Conservation (phyloP, 257 asterid genomes). For the Solanum pimpinellifolium region DNA sequence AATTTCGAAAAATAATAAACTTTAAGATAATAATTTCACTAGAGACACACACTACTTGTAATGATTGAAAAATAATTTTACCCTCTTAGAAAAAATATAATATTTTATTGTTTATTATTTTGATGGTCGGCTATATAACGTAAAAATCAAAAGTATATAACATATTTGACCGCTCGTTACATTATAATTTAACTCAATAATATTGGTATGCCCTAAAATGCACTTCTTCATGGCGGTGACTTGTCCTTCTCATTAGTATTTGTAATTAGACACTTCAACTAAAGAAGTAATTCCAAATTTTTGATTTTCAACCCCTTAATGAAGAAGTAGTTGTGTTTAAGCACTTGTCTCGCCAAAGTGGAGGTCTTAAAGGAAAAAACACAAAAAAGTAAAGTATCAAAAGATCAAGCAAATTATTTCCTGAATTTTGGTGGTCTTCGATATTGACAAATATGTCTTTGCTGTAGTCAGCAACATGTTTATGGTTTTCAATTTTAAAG, state of each 20-base stretch:
- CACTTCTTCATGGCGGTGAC: constrained; percentile 10
- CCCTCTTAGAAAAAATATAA: not conserved
- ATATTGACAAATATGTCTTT: not conserved
- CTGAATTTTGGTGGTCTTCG: not conserved
- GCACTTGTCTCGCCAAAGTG: constrained; percentile 1
- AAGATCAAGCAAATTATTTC: not conserved
- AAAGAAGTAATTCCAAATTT: not conserved
- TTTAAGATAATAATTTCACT: not conserved
- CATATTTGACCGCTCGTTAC: not conserved
- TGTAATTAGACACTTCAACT: constrained; percentile 7
- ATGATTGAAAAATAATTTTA: not conserved
- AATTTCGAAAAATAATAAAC: not conserved
- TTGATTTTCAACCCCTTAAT: not conserved
- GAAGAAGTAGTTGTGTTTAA: constrained; percentile 1
- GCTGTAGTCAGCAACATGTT: not conserved
- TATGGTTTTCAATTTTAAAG: not conserved
- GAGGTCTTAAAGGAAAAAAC: not conserved
- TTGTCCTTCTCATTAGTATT: constrained; percentile 17
- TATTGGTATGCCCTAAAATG: constrained; percentile 7
- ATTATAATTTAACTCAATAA: constrained; percentile 4
- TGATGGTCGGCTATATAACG: not conserved
- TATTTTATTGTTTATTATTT: not conserved
- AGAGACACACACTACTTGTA: not conserved
- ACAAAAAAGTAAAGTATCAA: not conserved
- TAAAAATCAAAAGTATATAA: not conserved